Base-by-base conservation (phyloP, 2,329 filamentous ascomycete species). In the Curvularia eragrostidis region DNA sequence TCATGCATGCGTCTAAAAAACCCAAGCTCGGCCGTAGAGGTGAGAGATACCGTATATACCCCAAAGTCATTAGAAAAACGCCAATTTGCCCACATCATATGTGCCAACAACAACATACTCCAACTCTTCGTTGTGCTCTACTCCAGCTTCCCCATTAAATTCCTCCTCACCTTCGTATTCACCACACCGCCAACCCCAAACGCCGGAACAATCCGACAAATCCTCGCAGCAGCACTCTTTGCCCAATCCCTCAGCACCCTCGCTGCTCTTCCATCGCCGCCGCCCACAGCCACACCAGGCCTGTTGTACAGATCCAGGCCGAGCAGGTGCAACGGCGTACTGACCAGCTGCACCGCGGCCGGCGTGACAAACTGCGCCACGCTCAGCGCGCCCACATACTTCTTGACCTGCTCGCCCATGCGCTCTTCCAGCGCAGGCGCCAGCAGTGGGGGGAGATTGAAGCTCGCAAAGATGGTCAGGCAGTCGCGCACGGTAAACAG, bases 121-220 rank as follows among this genome's bases (percentile, higher is more conserved):
- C 3, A 34, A 2, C n/a, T 36, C 15, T n/a, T 36, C 5, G 24
- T 26, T 26, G 3, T 46, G 32, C 43, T 34, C 30, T n/a, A n/a
- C 51, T 75, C 73, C 41, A 77, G 46, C 57, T 48, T 60, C 28
- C 79, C 80, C 89, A 96, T 93, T 66, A 94, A 73, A 52, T 74
- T 80, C 70, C 79, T 81, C 66, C 93, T 83, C 43, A 94, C 81
- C 70, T 90, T 88, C 58, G 83, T 84, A 77, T 97, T 97, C 10
- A 95, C 89, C 10, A 96, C 91, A 0, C 93, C 93, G 0, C 93
- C 93, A 12, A 96, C 83, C 1, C 93, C 93, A 80, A 94, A 97
- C 0, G 93, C 93, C 18, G 93, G 93, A 2, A 97, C 84, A 58
- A 97, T 96, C 70, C 93, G 85, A 59, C 90, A 90, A 77, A 97